These are phyloP conservation scores for Starmerella powellii DNA, from an alignment of 805 yeast species.

Conservation along the genomic window DNA sequence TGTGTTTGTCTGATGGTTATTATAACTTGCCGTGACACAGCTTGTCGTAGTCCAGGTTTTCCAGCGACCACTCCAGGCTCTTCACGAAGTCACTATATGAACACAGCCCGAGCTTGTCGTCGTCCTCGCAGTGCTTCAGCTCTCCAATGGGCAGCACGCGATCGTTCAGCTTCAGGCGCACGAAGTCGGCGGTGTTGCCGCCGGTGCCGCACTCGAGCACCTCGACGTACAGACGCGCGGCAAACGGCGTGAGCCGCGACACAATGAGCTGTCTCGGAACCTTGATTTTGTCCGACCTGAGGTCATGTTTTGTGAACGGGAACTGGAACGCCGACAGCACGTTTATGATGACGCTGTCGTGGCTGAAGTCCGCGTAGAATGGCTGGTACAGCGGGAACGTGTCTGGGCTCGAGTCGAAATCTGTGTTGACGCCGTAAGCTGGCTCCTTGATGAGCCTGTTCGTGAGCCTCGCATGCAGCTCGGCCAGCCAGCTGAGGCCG, in stretches of 20 bases:
- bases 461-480: conserved; percentile 34
- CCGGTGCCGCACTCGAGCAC: conserved; percentile 29
- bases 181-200: conserved; percentile 18
- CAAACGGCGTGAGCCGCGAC: conserved; percentile 34
- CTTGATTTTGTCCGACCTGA: conserved; percentile 37
- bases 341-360: conserved; percentile 56
- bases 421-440: conserved; percentile 37
- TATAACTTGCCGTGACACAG: conserved; percentile 23
- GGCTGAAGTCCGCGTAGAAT: conserved; percentile 59
- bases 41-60: conserved; percentile 24
- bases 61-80: conserved; percentile 25
- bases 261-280: conserved; percentile 32
- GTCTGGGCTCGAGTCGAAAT: conserved; percentile 25
- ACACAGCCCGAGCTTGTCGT: conserved; percentile 27
- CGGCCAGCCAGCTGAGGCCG: conserved; percentile 47
- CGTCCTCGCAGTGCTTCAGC: conserved; percentile 28
- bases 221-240: conserved; percentile 33
- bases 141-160: conserved; percentile 31
- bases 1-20: neutral
- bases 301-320: conserved; percentile 30
- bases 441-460: conserved; percentile 41
- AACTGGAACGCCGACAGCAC: conserved; percentile 56
- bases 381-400: conserved; percentile 36
- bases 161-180: conserved; percentile 30
- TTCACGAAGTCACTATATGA: conserved; percentile 24